Percentiles rank a stretch among this genome's conserved stretches.
phyloP scores from a whole-genome alignment of 2,329 filamentous ascomycete genomes.

The Ceratocystis lukuohia region DNA sequence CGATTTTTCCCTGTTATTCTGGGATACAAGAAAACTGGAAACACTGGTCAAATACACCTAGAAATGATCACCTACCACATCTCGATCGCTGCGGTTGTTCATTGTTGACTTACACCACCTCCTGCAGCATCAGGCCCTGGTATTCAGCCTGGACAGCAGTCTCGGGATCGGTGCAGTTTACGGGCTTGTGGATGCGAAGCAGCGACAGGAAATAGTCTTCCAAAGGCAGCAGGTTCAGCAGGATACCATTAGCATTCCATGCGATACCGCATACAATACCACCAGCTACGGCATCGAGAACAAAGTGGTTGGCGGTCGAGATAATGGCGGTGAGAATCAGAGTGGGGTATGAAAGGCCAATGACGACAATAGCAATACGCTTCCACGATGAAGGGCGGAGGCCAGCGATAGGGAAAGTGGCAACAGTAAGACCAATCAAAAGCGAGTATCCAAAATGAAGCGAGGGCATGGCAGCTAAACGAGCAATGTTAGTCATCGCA shows the following conservation, averaged over 20 bases:
- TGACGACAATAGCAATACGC: slow-evolving; percentile 31
- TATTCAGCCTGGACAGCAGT: slow-evolving; percentile 28
- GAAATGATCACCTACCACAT: not conserved
- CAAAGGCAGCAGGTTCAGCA: slow-evolving; percentile 50
- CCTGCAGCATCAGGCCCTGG: slow-evolving; percentile 22
- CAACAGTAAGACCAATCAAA: slow-evolving; percentile 56
- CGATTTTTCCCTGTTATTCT: not conserved
- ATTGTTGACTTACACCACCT: slow-evolving; percentile 15
- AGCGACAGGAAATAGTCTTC: slow-evolving; percentile 56
- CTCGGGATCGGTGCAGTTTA: slow-evolving; percentile 29
- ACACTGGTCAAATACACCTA: not conserved
- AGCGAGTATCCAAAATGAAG: slow-evolving; percentile 65
- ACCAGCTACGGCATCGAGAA: slow-evolving; percentile 58
- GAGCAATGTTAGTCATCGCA: not conserved
- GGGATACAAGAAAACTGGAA: not conserved
- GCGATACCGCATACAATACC: slow-evolving; percentile 50
- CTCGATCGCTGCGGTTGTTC: not conserved
- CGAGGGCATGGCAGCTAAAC: slow-evolving; percentile 57
- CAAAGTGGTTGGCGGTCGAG: slow-evolving; percentile 59
- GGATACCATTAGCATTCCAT: slow-evolving; percentile 41
- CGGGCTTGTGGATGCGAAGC: slow-evolving; percentile 52
- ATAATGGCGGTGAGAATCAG: slow-evolving; percentile 55
- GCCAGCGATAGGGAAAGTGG: slow-evolving; percentile 47
- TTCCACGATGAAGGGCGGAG: slow-evolving; percentile 39
- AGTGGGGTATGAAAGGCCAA: slow-evolving; percentile 50